These are phyloP conservation scores for Avena atlantica DNA, from an alignment of 176 grass and related monocot species.

Conservation along the genomic window DNA sequence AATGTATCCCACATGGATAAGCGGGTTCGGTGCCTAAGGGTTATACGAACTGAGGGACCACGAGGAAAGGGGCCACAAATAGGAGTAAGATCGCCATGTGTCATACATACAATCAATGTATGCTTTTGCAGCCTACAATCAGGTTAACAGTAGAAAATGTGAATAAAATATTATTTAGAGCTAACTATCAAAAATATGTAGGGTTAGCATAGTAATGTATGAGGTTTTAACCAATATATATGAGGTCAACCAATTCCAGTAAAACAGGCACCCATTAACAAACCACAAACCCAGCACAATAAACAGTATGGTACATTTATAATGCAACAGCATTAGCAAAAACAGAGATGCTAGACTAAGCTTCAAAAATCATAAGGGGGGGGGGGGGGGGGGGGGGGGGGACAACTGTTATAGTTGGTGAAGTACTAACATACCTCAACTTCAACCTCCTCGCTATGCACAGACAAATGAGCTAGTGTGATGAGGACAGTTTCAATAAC, in stretches of 20 bases:
- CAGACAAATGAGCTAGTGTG: slow-evolving; percentile 78
- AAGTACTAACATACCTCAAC: slow-evolving; percentile 63
- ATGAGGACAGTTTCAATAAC: slow-evolving; percentile 78
- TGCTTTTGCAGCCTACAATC: not conserved
- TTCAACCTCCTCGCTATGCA: slow-evolving; percentile 87
- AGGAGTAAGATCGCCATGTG: not conserved
- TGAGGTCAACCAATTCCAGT: not conserved
- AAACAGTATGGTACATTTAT: slow-evolving; percentile 3
- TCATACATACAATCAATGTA: not conserved
- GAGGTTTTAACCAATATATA: not conserved
- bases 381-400: too few species aligned
- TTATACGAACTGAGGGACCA: not conserved
- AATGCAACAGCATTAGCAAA: not conserved
- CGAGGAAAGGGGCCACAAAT: not conserved
- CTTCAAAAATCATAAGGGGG: not conserved
- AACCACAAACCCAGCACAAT: slow-evolving; percentile 19
- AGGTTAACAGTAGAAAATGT: not conserved
- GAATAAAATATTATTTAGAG: not conserved
- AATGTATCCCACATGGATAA: not conserved
- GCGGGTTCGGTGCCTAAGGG: not conserved
- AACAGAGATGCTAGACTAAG: slow-evolving; percentile 1
- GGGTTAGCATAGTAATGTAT: not conserved
- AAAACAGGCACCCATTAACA: not conserved
- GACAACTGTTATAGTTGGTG: too few species aligned
- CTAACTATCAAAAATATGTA: not conserved